A percentile compares a stretch with the other conserved stretches of the same genome.
These are phyloP conservation scores for Litsea cubeba DNA, from an alignment of 164 flowering plant genomes.

Conservation along the genomic window DNA sequence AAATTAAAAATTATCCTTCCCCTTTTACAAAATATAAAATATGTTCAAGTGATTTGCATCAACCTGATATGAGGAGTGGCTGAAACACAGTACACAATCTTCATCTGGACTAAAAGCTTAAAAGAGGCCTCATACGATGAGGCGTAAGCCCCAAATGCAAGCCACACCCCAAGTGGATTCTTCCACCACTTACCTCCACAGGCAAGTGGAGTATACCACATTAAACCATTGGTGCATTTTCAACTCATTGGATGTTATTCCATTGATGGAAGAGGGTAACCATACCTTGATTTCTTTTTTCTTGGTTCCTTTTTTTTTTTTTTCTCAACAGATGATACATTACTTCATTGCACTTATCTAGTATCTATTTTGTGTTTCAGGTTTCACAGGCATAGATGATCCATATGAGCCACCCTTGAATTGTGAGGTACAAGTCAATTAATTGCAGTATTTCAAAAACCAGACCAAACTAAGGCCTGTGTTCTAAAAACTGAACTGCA, in stretches of 20 bases:
- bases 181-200: too few species aligned
- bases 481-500: not conserved
- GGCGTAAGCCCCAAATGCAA: too few species aligned
- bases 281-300: not conserved
- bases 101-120: too few species aligned
- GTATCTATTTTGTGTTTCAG: constrained; percentile 27
- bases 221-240: not conserved
- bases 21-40: too few species aligned
- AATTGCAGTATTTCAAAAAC: not conserved
- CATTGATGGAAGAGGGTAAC: not conserved
- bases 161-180: too few species aligned
- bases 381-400: constrained; percentile 81
- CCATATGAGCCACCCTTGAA: constrained; percentile 72
- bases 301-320: not conserved
- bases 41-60: too few species aligned
- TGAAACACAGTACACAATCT: too few species aligned
- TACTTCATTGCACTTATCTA: not conserved
- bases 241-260: not conserved
- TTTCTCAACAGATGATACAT: not conserved
- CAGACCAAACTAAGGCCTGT: not conserved
- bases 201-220: too few species aligned
- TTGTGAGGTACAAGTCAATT: constrained; percentile 45
- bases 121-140: too few species aligned
- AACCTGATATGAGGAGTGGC: too few species aligned
- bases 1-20: too few species aligned